phyloP scores from a whole-genome alignment of 805 yeast genomes.

The Clavispora phyllophila region DNA sequence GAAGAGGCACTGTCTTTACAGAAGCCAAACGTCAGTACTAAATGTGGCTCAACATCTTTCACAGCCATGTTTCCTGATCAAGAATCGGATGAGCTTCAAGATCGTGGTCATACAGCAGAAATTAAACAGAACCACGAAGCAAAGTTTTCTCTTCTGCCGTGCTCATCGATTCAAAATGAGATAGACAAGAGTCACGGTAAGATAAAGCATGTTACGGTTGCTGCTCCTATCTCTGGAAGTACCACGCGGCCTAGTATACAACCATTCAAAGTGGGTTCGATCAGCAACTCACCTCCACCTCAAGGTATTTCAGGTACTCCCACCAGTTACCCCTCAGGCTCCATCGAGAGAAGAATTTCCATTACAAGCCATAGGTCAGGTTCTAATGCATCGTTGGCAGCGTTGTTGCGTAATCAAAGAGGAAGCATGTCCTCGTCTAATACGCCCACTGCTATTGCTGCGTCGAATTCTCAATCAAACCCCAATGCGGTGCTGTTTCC shows the following conservation, averaged over 20 bases:
- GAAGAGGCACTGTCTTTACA: neutral
- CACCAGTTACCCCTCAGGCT: slow-evolving; percentile 10
- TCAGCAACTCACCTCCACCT: slow-evolving; percentile 39
- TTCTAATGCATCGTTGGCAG: slow-evolving; percentile 51
- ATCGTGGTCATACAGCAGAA: neutral
- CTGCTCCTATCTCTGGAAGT: neutral
- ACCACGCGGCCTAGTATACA: slow-evolving; percentile 37
- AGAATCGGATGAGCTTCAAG: neutral
- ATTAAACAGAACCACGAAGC: neutral
- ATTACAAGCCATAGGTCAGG: slow-evolving; percentile 44
- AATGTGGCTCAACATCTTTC: neutral
- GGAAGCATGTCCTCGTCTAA: slow-evolving; percentile 40
- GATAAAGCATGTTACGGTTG: neutral
- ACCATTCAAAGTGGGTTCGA: slow-evolving; percentile 61
- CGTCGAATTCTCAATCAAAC: slow-evolving; percentile 13
- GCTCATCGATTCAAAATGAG: neutral
- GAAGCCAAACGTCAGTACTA: neutral
- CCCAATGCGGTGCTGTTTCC: slow-evolving; percentile 22
- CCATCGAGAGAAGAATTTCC: slow-evolving; percentile 36
- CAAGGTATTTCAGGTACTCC: slow-evolving; percentile 13
- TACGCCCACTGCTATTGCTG: slow-evolving; percentile 20
- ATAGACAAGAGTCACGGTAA: neutral
- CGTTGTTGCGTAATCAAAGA: slow-evolving; percentile 46
- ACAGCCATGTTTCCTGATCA: neutral
- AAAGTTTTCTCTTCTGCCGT: neutral